Base-by-base conservation (phyloP, 2,329 filamentous ascomycete species). In the Aschersonia sp. region DNA sequence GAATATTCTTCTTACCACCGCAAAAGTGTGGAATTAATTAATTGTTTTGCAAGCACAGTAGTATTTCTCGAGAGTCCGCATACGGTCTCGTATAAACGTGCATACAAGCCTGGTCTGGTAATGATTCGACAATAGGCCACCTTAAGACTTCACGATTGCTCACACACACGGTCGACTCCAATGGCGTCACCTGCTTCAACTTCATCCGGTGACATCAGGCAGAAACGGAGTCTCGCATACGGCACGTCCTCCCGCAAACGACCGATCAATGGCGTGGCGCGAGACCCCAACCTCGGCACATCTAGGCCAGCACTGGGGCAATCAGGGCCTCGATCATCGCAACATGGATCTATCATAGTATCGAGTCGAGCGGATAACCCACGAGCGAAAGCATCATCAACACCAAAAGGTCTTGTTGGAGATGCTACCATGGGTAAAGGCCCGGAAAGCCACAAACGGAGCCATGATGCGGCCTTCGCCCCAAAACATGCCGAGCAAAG, bases 401-500 rank as follows among this genome's bases (percentile, higher is more conserved):
- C 9, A n/a, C n/a, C 9, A 42, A 42, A 28, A 5, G 10, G 9
- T 42, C 20, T 2, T 28, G 9, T 3, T n/a, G 6, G 6, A 42
- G 9, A 28, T 10, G 9, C 20, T n/a, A 9, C n/a, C 40, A n/a
- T 28, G 20, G 9, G 9, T 12, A 5, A 3, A 28, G 9, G n/a
- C 9, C 20, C 20, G 10, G 6, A n/a, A 28, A 28, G 31, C 47
- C 20, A 45, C 31, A 51, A 51, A 43, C 38, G 50, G 43, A 47
- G 47, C 40, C 43, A 47, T 47, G 32, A 45, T 5, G n/a, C 35
- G 31, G 47, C 50, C 3, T 51, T 51, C 9, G 28, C 47, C 6
- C 5, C 35, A 32, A 40, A 45, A 10, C 41, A 44, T 30, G 20
- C 10, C 7, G 40, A 44, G 31, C 31, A 44, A 31, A 7, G 9